Evolutionary conservation across 177 flowering plant species (phyloP).

Genomic region (Vitis hybrid): DNA sequence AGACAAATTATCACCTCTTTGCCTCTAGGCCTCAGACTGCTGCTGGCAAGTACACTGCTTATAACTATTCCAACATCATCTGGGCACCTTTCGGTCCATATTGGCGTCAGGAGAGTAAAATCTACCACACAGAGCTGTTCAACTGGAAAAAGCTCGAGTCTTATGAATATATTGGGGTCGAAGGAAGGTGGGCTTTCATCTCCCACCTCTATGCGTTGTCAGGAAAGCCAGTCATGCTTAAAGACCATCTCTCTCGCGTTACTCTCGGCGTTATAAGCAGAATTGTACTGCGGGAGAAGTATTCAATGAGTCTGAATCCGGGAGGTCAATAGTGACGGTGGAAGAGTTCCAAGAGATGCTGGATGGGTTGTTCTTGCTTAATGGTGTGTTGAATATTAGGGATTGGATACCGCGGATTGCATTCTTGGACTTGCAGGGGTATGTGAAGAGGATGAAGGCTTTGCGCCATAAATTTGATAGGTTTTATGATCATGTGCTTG

Average conservation of each 20-base stretch:
- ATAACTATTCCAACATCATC: no score
- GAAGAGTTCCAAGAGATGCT: constrained; percentile 27
- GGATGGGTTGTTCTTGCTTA: constrained; percentile 30
- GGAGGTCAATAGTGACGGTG: constrained; percentile 7
- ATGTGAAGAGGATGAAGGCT: constrained; percentile 34
- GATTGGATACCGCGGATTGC: constrained; percentile 33
- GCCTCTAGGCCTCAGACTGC: no score
- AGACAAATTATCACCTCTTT: no score
- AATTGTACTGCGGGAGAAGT: constrained; percentile 25
- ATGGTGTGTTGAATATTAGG: constrained; percentile 29
- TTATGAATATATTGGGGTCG: constrained; percentile 19
- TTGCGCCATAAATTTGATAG: constrained; percentile 19
- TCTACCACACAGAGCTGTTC: no score
- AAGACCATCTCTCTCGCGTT: constrained; percentile 15
- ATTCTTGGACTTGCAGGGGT: constrained; percentile 29
- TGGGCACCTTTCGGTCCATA: no score
- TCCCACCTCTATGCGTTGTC: background rate
- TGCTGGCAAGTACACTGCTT: no score
- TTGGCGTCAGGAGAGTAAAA: no score
- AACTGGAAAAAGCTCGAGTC: constrained; percentile 5
- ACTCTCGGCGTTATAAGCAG: constrained; percentile 22
- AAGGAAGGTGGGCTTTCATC: constrained; percentile 14
- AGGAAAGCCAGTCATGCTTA: constrained; percentile 14
- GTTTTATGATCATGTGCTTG: constrained; percentile 25
- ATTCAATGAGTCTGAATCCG: constrained; percentile 3